Conservation (phyloP, 441 rosid species). For the Erysimum pusillum region DNA sequence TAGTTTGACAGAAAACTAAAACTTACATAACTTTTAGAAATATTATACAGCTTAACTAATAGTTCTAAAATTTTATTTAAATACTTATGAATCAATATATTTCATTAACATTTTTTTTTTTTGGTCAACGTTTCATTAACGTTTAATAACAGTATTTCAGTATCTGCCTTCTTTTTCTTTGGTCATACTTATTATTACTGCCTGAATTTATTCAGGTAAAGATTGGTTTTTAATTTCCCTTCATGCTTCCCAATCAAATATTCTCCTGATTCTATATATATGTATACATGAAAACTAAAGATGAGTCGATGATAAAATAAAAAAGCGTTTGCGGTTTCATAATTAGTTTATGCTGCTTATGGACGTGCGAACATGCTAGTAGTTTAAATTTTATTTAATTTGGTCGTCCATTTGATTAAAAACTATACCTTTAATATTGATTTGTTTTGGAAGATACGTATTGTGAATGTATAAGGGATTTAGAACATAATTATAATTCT, state of each 20-base stretch:
- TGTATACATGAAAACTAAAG: conserved; percentile 10
- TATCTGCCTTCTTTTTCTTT: background rate
- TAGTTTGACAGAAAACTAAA: background rate
- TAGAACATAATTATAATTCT: conserved; percentile 37
- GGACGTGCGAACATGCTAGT: conserved; percentile 40
- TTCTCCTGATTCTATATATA: too few relatives aligned
- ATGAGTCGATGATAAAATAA: background rate
- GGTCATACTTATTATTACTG: background rate
- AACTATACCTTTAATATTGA: background rate
- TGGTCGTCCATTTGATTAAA: conserved; percentile 33
- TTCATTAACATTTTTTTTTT: too few relatives aligned
- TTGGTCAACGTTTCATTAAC: too few relatives aligned
- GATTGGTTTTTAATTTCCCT: background rate
- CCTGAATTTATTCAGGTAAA: conserved; percentile 11
- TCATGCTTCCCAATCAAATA: conserved; percentile 17
- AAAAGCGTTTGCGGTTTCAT: conserved; percentile 23
- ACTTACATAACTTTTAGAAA: background rate
- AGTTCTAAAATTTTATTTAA: conserved; percentile 1
- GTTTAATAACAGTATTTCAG: too few relatives aligned
- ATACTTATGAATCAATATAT: background rate
- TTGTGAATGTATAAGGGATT: conserved; percentile 22
- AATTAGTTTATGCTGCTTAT: conserved; percentile 13
- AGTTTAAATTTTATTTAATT: conserved; percentile 5
- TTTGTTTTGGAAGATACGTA: conserved; percentile 35
- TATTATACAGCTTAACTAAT: too few relatives aligned